Evolutionary conservation across 2,329 filamentous ascomycete genomes (phyloP).

Genomic region (Pestalotiopsis sp.): DNA sequence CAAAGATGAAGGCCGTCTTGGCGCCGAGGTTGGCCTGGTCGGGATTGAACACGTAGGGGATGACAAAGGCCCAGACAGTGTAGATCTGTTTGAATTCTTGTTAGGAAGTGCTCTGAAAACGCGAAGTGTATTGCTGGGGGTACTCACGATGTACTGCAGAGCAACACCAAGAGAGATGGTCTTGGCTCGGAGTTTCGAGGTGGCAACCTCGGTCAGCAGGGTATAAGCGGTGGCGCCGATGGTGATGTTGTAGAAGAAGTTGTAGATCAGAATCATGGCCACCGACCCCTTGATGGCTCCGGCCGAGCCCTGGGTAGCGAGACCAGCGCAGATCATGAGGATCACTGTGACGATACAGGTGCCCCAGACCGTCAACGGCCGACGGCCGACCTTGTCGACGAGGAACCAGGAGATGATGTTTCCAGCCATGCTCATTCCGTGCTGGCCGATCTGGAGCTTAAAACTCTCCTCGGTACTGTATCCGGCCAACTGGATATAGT

Average conservation of each 20-base stretch:
- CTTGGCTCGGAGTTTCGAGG: conserved; percentile 31
- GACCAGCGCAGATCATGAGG: conserved; percentile 41
- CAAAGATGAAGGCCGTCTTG: conserved; percentile 44
- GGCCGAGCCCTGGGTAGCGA: conserved; percentile 27
- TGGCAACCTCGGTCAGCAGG: conserved; percentile 23
- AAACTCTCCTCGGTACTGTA: conserved; percentile 31
- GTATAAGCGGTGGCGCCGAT: conserved; percentile 44
- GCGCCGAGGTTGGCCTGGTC: conserved; percentile 39
- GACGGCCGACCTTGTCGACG: conserved; percentile 40
- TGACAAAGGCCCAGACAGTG: conserved; percentile 20
- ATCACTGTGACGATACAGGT: conserved; percentile 37
- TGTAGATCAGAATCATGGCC: conserved; percentile 41
- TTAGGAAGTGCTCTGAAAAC: not conserved
- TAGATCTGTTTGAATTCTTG: not conserved
- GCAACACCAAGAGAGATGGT: conserved; percentile 37
- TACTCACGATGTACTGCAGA: conserved; percentile 24
- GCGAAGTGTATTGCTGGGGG: not conserved
- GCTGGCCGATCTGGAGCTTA: conserved; percentile 42
- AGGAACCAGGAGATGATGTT: conserved; percentile 43
- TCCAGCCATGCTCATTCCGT: conserved; percentile 40
- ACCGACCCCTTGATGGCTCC: conserved; percentile 29
- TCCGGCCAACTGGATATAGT: conserved; percentile 18
- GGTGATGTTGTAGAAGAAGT: conserved; percentile 41
- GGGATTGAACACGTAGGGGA: conserved; percentile 32
- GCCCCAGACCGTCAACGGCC: conserved; percentile 39